These are phyloP conservation scores for Saccharomycopsis guyanensis DNA, from an alignment of 805 yeast genomes.

Conservation along the genomic window DNA sequence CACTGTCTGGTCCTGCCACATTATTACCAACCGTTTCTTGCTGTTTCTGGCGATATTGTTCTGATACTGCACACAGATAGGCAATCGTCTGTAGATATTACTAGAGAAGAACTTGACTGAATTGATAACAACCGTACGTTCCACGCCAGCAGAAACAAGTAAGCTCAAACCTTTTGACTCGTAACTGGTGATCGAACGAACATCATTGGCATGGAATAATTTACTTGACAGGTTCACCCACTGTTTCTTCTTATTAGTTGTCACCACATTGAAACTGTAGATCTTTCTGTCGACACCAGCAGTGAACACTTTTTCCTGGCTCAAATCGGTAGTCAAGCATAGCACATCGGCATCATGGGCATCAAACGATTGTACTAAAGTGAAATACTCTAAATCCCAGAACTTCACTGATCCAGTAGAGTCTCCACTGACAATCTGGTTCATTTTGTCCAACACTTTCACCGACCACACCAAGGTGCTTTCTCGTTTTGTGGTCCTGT, in stretches of 20 bases:
- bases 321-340: slow-evolving; percentile 52
- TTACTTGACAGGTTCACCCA: slow-evolving; percentile 78
- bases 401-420: slow-evolving; percentile 90
- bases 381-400: slow-evolving; percentile 78
- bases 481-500: slow-evolving; percentile 66
- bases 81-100: slow-evolving; percentile 64
- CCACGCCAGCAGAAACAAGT: slow-evolving; percentile 80
- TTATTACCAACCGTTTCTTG: slow-evolving; percentile 44
- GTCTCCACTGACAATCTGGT: slow-evolving; percentile 90
- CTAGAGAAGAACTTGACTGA: slow-evolving; percentile 61
- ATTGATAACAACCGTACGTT: slow-evolving; percentile 54
- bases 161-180: slow-evolving; percentile 63
- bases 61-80: slow-evolving; percentile 47
- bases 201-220: slow-evolving; percentile 78
- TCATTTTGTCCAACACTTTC: slow-evolving; percentile 47
- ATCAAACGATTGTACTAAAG: slow-evolving; percentile 72
- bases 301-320: slow-evolving; percentile 62
- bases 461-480: slow-evolving; percentile 91
- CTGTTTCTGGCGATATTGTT: slow-evolving; percentile 45
- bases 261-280: slow-evolving; percentile 53
- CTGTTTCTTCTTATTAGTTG: slow-evolving; percentile 10
- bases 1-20: slow-evolving; percentile 78
- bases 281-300: slow-evolving; percentile 95
- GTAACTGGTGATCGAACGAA: slow-evolving; percentile 64
- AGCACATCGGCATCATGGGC: slow-evolving; percentile 90